These are phyloP conservation scores for Salix dunnii DNA, from an alignment of 345 rosid species.

Conservation along the genomic window DNA sequence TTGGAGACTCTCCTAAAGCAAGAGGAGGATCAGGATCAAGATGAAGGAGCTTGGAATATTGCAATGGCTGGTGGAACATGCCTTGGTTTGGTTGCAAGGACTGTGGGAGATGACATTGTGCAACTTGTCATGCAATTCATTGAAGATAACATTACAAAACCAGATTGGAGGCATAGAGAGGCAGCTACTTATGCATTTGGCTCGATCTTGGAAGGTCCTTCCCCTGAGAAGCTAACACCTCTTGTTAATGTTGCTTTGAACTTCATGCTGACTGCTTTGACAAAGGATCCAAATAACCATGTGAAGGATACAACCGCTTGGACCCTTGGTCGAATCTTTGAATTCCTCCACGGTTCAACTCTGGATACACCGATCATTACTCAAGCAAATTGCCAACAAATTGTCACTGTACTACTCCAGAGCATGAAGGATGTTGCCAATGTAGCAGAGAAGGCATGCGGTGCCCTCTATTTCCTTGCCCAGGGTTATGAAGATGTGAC, in stretches of 20 bases:
- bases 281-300: conserved; percentile 45
- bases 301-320: conserved; percentile 55
- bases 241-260: conserved; percentile 43
- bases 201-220: conserved; percentile 48
- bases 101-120: conserved; percentile 45
- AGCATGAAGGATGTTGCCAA: conserved; percentile 71
- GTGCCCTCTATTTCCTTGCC: conserved; percentile 65
- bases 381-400: conserved; percentile 70
- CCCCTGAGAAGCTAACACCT: conserved; percentile 38
- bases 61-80: conserved; percentile 54
- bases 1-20: conserved; percentile 45
- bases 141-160: conserved; percentile 44
- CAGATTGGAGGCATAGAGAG: conserved; percentile 49
- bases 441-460: conserved; percentile 74
- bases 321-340: conserved; percentile 79
- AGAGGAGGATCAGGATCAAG: conserved; percentile 52
- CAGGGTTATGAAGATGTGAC: conserved; percentile 66
- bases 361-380: conserved; percentile 57
- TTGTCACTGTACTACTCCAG: conserved; percentile 64
- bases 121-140: conserved; percentile 49
- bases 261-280: conserved; percentile 59
- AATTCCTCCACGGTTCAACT: conserved; percentile 68
- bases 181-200: conserved; percentile 53
- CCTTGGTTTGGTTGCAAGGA: conserved; percentile 47
- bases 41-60: conserved; percentile 48